Conservation (phyloP, 164 flowering plant species). For the Magnolia changhungtana region DNA sequence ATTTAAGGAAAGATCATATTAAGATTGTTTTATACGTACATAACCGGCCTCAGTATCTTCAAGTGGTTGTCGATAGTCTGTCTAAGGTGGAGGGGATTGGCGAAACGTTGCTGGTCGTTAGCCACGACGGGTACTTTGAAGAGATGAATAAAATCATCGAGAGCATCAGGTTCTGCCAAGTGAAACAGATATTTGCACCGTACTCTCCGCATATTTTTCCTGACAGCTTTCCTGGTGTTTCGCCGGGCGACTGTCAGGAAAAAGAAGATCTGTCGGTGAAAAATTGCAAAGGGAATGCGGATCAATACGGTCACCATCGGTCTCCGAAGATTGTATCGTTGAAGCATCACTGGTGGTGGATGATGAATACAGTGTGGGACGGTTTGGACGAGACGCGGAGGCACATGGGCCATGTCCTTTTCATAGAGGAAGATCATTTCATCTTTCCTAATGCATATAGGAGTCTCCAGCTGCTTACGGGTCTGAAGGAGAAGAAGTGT, state of each 20-base stretch:
- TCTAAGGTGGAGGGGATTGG: conserved; percentile 66
- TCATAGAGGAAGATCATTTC: conserved; percentile 93
- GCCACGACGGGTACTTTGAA: conserved; percentile 88
- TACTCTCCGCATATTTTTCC: conserved; percentile 79
- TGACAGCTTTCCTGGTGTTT: conserved; percentile 75
- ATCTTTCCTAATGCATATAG: conserved; percentile 87
- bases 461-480: conserved; percentile 55
- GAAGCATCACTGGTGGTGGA: conserved; percentile 99
- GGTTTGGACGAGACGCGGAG: conserved; percentile 66
- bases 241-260: conserved; percentile 54
- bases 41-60: conserved; percentile 84
- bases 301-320: conserved; percentile 89
- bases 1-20: conserved; percentile 50
- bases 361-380: conserved; percentile 99
- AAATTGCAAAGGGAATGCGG: conserved; percentile 63
- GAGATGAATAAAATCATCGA: conserved; percentile 78
- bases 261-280: conserved; percentile 52
- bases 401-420: conserved; percentile 72
- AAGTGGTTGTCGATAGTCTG: conserved; percentile 65
- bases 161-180: conserved; percentile 78
- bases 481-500: conserved; percentile 63
- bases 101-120: conserved; percentile 76
- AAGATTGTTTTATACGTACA: conserved; percentile 86
- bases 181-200: conserved; percentile 86
- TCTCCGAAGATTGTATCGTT: conserved; percentile 86